Evolutionary conservation across 2,329 filamentous ascomycete genomes (phyloP), one percentile per base, ranked within the genome.

Genomic region (Nemania sp.): DNA sequence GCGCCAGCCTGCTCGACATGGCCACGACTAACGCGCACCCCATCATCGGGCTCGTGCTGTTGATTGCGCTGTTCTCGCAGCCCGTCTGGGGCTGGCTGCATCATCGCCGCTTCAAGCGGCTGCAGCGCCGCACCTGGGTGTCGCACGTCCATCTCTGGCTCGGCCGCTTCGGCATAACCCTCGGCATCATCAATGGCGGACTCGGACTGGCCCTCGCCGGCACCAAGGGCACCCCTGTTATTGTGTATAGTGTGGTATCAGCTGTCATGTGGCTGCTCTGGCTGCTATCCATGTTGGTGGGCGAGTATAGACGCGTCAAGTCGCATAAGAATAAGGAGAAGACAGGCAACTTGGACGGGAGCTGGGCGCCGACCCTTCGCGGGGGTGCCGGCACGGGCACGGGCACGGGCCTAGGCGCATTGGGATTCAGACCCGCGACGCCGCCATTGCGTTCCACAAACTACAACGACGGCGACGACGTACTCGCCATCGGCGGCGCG

Each of bases 141-240:
- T 77, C 74, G 0, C 60, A 75, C 57, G 54, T 72, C 8, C 77
- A 80, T 52, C 61, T 79, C 7, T 73, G 73, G 70, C 66, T 73
- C 56, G 76, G 77, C 34, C 72, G 77, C 8, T 41, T 68, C 11
- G 56, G 62, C 1, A 66, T 78, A 15, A 66, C 71, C 0, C 63
- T 77, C 0, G 76, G 76, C 20, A 75, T 78, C 47, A 64, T 77
- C 52, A 76, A 77, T 60, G 76, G 76, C 2, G 75, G 74, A 0
- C 65, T 78, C 1, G 76, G 76, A 1, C 61, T 79, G 26, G 60
- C 64, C n/a, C 61, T 77, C 3, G 69, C 75, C 7, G 54, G 58
- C 14, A 71, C 71, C 0, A 23, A 61, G 0, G 42, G 45, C 15
- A 51, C 59, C 2, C 36, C 64, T 44, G 70, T 72, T 59, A 61